Conservation (phyloP, 768 basidiomycete genomes). For the Termitomyces bulborhizus region DNA sequence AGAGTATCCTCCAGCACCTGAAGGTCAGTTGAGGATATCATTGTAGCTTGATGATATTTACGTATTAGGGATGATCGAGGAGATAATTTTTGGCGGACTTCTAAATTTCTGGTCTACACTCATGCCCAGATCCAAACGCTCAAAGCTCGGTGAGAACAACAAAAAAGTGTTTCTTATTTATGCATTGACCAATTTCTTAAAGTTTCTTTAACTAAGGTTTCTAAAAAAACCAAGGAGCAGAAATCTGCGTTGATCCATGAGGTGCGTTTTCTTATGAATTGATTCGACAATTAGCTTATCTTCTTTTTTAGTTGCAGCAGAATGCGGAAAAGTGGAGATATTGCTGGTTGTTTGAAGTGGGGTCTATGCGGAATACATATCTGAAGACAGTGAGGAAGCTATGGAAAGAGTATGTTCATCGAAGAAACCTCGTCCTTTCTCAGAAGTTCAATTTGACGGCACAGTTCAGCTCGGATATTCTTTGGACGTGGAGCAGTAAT, state of each 20-base stretch:
- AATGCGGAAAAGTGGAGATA: constrained; percentile 88
- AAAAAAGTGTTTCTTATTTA: constrained; percentile 1
- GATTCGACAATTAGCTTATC: background rate
- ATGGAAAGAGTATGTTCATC: constrained; percentile 78
- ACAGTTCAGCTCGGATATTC: constrained; percentile 83
- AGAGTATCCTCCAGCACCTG: constrained; percentile 64
- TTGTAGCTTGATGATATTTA: constrained; percentile 16
- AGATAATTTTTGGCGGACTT: constrained; percentile 45
- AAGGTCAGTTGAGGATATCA: constrained; percentile 49
- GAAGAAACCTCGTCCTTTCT: background rate
- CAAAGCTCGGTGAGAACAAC: constrained; percentile 68
- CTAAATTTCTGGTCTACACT: constrained; percentile 25
- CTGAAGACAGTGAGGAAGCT: constrained; percentile 88
- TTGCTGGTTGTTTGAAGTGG: constrained; percentile 94
- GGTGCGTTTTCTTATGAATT: constrained; percentile 34
- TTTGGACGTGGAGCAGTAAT: constrained; percentile 86
- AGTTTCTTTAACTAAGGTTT: constrained; percentile 93
- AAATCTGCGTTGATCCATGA: constrained; percentile 80
- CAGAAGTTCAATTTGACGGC: constrained; percentile 2
- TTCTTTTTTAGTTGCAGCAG: constrained; percentile 57
- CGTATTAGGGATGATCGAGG: constrained; percentile 16
- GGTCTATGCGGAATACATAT: constrained; percentile 92
- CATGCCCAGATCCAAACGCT: constrained; percentile 89
- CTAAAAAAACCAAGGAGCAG: constrained; percentile 88
- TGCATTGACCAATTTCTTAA: constrained; percentile 13